Evolutionary conservation across 2,329 filamentous ascomycete genomes (phyloP), one percentile per base, ranked within the genome.

Genomic region (Colletotrichum paranaense): DNA sequence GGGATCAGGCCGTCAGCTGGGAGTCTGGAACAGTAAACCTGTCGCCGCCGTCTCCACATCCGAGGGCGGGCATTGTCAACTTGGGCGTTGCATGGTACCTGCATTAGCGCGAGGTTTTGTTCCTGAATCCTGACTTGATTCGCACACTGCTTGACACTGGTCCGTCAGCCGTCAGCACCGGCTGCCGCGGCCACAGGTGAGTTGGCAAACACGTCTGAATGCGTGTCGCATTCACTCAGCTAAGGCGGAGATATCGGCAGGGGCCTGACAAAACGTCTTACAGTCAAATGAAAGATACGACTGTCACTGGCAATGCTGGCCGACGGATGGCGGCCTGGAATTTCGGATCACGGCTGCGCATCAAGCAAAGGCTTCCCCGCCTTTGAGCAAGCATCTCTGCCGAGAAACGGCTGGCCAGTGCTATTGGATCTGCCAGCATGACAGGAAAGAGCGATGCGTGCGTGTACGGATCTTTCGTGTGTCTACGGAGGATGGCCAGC

Each of bases 301-400:
- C 42, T 49, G 42, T n/a, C 42, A 66, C 65, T 26, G 55, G n/a
- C 32, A 11, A 12, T 42, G 65, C 5, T 62, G 62, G 52, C n/a
- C n/a, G 49, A 62, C 56, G 49, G 67, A 66, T 49, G 32, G 67
- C 67, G 67, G 67, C 52, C 67, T 66, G 67, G 56, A 71, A 56
- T 66, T 35, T 71, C 67, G 49, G 46, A 71, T 66, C 46, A 65
- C 62, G 67, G 67, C 71, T 71, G 71, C 49, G 49, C 56, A 35
- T 65, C 55, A 65, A 73, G 62, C 38, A 56, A 73, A 52, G 28
- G 30, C 49, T 12, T 62, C 55, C 60, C 55, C 46, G 28, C 55
- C 46, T 24, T 22, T 30, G 6, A 65, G 26, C 42, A 62, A 53
- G 65, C 64, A 63, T 55, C 32, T 53, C 24, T n/a, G 53, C 52